Conservation (phyloP, 129 eudicot genomes). For the Helichrysum umbraculigerum region DNA sequence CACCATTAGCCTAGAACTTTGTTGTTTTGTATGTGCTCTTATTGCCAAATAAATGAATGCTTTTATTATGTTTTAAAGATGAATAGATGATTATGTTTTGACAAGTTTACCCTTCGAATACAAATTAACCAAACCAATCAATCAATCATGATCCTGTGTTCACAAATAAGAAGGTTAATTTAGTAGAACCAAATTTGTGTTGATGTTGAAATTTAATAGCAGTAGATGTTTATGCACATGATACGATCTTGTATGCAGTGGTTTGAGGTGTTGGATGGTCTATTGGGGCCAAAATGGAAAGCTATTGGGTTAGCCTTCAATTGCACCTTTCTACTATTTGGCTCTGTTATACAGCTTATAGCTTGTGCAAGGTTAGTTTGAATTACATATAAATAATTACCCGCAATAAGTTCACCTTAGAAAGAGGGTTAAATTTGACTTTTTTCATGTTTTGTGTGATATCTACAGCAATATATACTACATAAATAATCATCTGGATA, state of each 20-base stretch:
- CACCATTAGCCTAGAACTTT: neutral
- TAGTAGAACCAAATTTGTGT: too few relatives aligned
- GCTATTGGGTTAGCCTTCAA: constrained; percentile 68
- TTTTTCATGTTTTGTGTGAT: neutral
- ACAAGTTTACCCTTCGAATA: neutral
- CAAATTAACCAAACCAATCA: neutral
- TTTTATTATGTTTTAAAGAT: neutral
- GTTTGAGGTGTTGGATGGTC: constrained; percentile 83
- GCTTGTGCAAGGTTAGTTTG: constrained; percentile 78
- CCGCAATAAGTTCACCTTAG: neutral
- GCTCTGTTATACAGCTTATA: constrained; percentile 82
- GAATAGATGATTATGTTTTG: neutral
- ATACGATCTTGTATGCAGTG: constrained; percentile 48
- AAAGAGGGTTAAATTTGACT: constrained; percentile 1
- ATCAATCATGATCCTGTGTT: neutral
- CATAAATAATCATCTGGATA: constrained; percentile 64
- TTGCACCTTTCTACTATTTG: constrained; percentile 70
- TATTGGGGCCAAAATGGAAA: constrained; percentile 69
- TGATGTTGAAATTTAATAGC: too few relatives aligned
- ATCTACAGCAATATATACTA: constrained; percentile 67
- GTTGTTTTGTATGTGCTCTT: constrained; percentile 1
- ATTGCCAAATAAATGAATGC: constrained; percentile 1
- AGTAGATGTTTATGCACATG: constrained; percentile 1
- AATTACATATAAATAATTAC: neutral
- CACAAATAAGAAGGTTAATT: neutral